phyloP scores from a whole-genome alignment of 1,139 yeast species.

The Lodderomyces elongisporus region DNA sequence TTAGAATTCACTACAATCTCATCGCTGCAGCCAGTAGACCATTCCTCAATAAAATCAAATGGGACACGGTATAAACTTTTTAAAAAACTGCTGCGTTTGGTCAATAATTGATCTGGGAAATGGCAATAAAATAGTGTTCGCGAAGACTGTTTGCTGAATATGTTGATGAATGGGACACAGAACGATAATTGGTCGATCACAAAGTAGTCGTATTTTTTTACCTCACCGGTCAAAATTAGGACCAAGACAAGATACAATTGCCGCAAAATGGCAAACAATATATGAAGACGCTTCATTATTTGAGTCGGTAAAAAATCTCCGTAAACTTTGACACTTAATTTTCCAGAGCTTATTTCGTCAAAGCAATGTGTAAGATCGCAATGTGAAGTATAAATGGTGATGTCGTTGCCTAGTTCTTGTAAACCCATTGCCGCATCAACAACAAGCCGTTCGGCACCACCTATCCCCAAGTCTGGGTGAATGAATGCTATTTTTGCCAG shows the following conservation, averaged over 20 bases:
- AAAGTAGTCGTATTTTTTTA: slow-evolving; percentile 57
- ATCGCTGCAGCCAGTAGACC: slow-evolving; percentile 76
- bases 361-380: slow-evolving; percentile 85
- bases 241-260: slow-evolving; percentile 63
- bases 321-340: slow-evolving; percentile 58
- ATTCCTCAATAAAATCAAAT: slow-evolving; percentile 76
- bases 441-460: slow-evolving; percentile 94
- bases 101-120: slow-evolving; percentile 85
- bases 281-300: slow-evolving; percentile 61
- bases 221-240: slow-evolving; percentile 47
- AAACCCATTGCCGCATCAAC: slow-evolving; percentile 93
- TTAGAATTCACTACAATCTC: slow-evolving; percentile 79
- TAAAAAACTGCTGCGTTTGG: slow-evolving; percentile 51
- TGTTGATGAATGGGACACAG: slow-evolving; percentile 69
- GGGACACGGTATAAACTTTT: slow-evolving; percentile 71
- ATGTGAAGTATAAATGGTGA: slow-evolving; percentile 79
- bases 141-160: slow-evolving; percentile 37
- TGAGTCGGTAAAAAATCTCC: slow-evolving; percentile 84
- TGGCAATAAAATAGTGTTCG: slow-evolving; percentile 83
- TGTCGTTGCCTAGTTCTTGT: slow-evolving; percentile 61
- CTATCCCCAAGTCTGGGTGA: slow-evolving; percentile 94
- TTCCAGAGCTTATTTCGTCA: slow-evolving; percentile 67
- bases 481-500: slow-evolving; percentile 60
- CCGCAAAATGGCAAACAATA: slow-evolving; percentile 77
- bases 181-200: slow-evolving; percentile 87